Evolutionary conservation across 179 eudicot genomes (phyloP).

Genomic region (Beta corolliflora): DNA sequence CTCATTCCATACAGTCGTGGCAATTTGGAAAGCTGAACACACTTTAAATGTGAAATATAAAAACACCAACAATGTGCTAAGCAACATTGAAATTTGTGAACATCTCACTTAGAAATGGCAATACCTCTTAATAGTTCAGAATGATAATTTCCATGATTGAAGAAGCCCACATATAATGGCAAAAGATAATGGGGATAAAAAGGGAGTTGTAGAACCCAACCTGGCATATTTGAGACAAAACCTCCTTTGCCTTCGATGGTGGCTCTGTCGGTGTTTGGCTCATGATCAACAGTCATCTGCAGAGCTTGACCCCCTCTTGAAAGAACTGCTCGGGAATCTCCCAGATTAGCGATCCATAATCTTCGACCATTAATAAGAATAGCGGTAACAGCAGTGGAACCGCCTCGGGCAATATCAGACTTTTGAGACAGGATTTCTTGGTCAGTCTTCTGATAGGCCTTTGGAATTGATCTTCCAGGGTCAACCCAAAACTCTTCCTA

Average conservation of each 20-base stretch:
- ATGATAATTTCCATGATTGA: not conserved
- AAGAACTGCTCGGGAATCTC: conserved; percentile 81
- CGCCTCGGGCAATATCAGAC: conserved; percentile 64
- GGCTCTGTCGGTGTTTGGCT: conserved; percentile 59
- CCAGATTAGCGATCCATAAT: conserved; percentile 75
- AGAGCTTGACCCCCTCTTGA: conserved; percentile 58
- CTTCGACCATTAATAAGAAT: conserved; percentile 64
- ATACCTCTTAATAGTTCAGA: too few relatives aligned
- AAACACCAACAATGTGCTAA: not conserved
- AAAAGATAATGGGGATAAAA: not conserved
- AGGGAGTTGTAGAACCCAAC: conserved; percentile 28
- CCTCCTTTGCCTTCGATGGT: conserved; percentile 76
- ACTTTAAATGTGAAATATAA: not conserved
- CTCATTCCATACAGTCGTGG: not conserved
- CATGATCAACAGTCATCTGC: conserved; percentile 74
- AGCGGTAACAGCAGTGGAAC: conserved; percentile 88
- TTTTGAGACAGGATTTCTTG: conserved; percentile 53
- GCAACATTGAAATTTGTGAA: too few relatives aligned
- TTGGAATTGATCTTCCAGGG: conserved; percentile 57
- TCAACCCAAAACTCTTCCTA: conserved; percentile 66
- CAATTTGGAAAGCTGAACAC: not conserved
- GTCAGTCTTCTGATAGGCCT: conserved; percentile 68
- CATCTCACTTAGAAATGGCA: too few relatives aligned
- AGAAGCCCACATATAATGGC: not conserved
- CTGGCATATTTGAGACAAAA: conserved; percentile 73